These are phyloP conservation scores for Geum urbanum DNA, from an alignment of 306 rosid genomes.

Conservation along the genomic window DNA sequence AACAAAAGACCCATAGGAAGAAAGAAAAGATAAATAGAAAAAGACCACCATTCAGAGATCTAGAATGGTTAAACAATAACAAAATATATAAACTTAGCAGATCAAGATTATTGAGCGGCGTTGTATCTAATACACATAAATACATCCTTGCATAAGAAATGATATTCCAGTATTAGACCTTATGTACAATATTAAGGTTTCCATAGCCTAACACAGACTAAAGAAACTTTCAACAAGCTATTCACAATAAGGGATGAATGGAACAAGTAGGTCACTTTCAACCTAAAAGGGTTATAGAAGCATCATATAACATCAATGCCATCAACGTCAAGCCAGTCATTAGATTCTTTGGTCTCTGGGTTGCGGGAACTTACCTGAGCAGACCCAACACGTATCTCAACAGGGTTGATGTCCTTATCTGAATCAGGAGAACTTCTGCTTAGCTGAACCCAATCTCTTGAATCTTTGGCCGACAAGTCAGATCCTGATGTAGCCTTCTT, in stretches of 20 bases:
- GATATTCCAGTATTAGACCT: slow-evolving; percentile 36
- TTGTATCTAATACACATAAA: slow-evolving; percentile 27
- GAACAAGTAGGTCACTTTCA: slow-evolving; percentile 27
- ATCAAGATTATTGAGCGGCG: slow-evolving; percentile 27
- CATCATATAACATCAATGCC: slow-evolving; percentile 73
- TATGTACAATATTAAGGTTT: slow-evolving; percentile 51
- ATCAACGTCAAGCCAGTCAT: slow-evolving; percentile 88
- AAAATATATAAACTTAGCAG: not conserved
- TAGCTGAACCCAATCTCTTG: slow-evolving; percentile 91
- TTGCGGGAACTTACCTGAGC: slow-evolving; percentile 54
- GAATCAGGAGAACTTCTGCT: slow-evolving; percentile 63
- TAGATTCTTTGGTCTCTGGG: slow-evolving; percentile 66
- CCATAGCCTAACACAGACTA: slow-evolving; percentile 40
- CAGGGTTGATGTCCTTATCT: slow-evolving; percentile 50
- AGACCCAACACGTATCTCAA: slow-evolving; percentile 47
- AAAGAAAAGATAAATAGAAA: not conserved
- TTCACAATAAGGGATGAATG: slow-evolving; percentile 43
- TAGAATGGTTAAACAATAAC: not conserved
- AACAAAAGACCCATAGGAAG: not conserved
- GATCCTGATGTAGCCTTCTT: slow-evolving; percentile 68
- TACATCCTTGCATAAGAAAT: slow-evolving; percentile 28
- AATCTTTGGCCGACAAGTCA: slow-evolving; percentile 80
- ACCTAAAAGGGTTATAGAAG: slow-evolving; percentile 14
- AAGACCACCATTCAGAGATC: not conserved
- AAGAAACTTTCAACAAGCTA: slow-evolving; percentile 39